Evolutionary conservation across 129 eudicot species (phyloP), one percentile per base, ranked within the genome.

Genomic region (Kitagawia praeruptora): DNA sequence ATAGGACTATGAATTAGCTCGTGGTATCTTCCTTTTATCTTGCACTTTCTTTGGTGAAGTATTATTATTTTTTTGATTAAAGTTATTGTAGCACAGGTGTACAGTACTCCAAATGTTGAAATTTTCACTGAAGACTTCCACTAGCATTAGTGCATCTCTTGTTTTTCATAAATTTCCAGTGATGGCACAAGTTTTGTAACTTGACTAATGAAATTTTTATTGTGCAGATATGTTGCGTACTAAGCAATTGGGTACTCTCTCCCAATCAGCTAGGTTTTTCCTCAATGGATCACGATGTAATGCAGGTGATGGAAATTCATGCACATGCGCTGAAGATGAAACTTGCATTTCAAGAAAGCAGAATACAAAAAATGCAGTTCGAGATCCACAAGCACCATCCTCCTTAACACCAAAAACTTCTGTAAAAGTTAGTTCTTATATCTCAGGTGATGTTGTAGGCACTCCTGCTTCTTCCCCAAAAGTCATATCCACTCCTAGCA

Each of bases 311-410:
- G 99, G 97, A 82, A 87, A 93, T 77, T 92, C 99, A 19, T 96
- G 97, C 85, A 86, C 99, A 44, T 96, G 93, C 78, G 82, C 95
- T 13, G 99, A 92, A 73, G 99, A 96, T 77, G 98, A 92, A 77
- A 82, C 87, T 84, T 91, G 95, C 82, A 86, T 85, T 70, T 90
- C 99, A 10, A 90, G 81, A 76, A 89, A 91, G 54, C 95, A 87
- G 78, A 83, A 80, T 12, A 42, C 87, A 5, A 73, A 79, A 79
- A 78, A 84, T 69, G 88, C 84, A 56, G 80, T 79, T 53, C 89
- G 75, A 47, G 81, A 69, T 44, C 80, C 85, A 70, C 92, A 91
- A 79, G 77, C 82, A 27, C 69, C 92, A 69, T 45, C 98, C 80
- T 41, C 83, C 69, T 11, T 86, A 54, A 74, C 83, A 21, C 82